Evolutionary conservation across 192 early-diverging fungal species (phyloP), one percentile per base, ranked within the genome.

Genomic region (Umbelopsis ramanniana): DNA sequence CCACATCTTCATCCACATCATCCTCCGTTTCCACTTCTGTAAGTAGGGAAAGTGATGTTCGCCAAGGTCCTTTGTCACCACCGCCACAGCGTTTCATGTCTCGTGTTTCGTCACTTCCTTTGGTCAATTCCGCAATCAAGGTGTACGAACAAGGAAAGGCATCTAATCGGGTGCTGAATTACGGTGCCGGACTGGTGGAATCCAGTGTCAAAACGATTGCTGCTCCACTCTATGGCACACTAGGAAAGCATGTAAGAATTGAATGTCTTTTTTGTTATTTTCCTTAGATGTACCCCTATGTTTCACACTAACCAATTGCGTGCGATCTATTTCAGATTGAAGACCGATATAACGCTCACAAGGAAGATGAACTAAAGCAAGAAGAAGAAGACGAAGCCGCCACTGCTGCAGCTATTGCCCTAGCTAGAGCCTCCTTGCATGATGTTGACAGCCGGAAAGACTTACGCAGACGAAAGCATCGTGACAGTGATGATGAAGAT

Each of bases 131-230:
- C n/a, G 89, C 90, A 0, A 71, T 95, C 15, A 84, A 84, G 9
- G 90, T 89, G 12, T 95, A 95, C 71, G 90, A 90, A 67, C 84
- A 83, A n/a, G 89, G 90, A 15, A 90, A 91, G 74, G 79, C 89
- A 66, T 84, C 82, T 57, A 84, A 78, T 79, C 67, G 80, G 74
- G 82, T 88, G 21, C 76, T 92, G 37, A 90, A 89, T 76, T 89
- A 88, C 72, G 89, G 90, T 35, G 89, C 90, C 26, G 88, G 90
- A 70, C 89, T 89, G 72, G 89, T 95, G 17, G 95, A 95, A 73
- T 90, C 88, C 14, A 86, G 89, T 11, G 89, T 92, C 22, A 88
- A 87, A 66, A 85, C 83, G 9, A 83, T 96, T 69, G 89, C 89
- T 72, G 82, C 87, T 73, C 90, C 91, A 23, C 86, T 97, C 22